A percentile compares a stretch with the other conserved stretches of the same genome.
Evolutionary conservation across 805 yeast species (phyloP).

Genomic region (Isabelozyma pseudorhagii): DNA sequence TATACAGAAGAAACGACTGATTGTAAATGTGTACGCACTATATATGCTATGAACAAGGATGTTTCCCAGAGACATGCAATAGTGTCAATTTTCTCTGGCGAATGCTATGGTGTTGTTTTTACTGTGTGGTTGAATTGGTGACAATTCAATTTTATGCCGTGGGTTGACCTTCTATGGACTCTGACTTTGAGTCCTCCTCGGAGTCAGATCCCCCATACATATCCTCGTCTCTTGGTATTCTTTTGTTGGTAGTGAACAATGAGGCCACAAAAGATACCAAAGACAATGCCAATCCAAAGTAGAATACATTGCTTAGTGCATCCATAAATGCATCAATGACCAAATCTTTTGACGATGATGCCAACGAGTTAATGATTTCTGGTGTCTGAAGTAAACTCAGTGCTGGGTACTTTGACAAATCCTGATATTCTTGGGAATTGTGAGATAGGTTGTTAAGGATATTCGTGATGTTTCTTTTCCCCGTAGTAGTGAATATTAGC

Average conservation of each 20-base stretch:
- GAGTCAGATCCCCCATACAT: conserved; percentile 10
- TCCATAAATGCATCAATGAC: conserved; percentile 32
- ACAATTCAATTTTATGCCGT: background rate
- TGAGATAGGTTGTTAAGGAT: conserved; percentile 4
- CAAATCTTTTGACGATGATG: conserved; percentile 15
- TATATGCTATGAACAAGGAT: too few species aligned
- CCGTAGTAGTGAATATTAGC: conserved; percentile 22
- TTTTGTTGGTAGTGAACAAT: conserved; percentile 38
- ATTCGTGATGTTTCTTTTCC: conserved; percentile 11
- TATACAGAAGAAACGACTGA: background rate
- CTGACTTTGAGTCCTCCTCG: conserved; percentile 2
- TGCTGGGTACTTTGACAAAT: conserved; percentile 10
- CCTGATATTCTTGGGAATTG: conserved; percentile 10
- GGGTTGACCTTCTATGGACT: background rate
- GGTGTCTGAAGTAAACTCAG: conserved; percentile 23
- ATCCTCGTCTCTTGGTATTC: conserved; percentile 35
- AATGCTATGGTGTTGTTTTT: too few species aligned
- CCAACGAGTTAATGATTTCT: conserved; percentile 19
- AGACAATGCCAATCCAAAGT: conserved; percentile 36
- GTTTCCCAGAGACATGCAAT: too few species aligned
- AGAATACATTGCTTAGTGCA: conserved; percentile 38
- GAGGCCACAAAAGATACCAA: conserved; percentile 25
- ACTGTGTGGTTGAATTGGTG: too few species aligned
- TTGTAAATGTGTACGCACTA: too few species aligned
- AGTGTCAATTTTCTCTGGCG: too few species aligned